Evolutionary conservation across 371 early-diverging fungal species (phyloP), one percentile per base, ranked within the genome.

Genomic region (Chytridium lagenaria): DNA sequence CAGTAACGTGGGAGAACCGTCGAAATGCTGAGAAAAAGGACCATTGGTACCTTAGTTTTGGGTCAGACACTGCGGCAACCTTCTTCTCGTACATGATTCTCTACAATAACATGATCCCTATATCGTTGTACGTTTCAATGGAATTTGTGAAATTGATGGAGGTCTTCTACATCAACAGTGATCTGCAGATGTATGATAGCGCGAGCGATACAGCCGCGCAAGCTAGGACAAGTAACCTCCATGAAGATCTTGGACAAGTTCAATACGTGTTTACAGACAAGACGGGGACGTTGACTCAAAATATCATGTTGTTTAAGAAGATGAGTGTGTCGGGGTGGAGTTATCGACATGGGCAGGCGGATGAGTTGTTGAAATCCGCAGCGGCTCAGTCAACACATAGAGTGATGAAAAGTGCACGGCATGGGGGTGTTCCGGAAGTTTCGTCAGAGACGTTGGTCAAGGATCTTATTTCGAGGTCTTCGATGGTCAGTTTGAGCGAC

Each of bases 181-280:
- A 96, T 75, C 75, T 93, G 15, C 92, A 95, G 71, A 92, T 96
- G 94, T 97, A 97, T 75, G 85, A 95, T 76, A 89, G 84, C 40
- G 86, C 87, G 15, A 87, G 88, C 1, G 94, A 94, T 75, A 85
- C 88, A 2, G 77, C 84, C 2, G 71, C 71, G 34, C 61, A 69
- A n/a, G 90, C 95, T 34, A 90, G 92, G 72, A 92, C 96, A 30
- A 94, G 95, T 88, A 90, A 95, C 26, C 95, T 96, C 90, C 95
- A 80, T 69, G 93, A 92, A 71, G 92, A 92, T 52, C 72, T 85
- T 23, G 87, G 99, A n/a, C 94, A 95, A 77, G 92, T 99, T 71
- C 94, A 97, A 77, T 98, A 94, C 84, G 87, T 98, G 19, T 94
- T 98, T 71, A 93, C 94, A 16, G 98, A 98, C 85, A 98, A 98